Evolutionary conservation across 2,329 filamentous ascomycete genomes (phyloP).

Genomic region (Ceratocystis variospora): DNA sequence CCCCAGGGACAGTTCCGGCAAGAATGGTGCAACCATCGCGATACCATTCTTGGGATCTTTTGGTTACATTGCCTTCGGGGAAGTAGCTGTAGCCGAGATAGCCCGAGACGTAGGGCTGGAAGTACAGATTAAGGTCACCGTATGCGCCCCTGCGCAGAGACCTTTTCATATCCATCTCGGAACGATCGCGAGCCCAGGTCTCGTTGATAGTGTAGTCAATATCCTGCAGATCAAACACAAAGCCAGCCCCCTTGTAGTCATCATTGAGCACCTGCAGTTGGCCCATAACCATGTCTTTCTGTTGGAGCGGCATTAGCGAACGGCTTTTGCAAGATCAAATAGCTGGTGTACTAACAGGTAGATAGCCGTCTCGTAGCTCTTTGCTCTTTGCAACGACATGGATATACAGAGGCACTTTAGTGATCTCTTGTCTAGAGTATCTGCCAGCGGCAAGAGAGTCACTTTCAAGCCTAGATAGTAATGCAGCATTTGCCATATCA

Average conservation of each 20-base stretch:
- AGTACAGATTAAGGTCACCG: constrained; percentile 28
- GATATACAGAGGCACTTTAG: constrained; percentile 28
- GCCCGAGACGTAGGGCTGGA: constrained; percentile 27
- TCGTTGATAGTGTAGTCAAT: constrained; percentile 35
- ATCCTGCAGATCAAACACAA: constrained; percentile 33
- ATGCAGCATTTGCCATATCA: constrained; percentile 20
- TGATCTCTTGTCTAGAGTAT: constrained; percentile 20
- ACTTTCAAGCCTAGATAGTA: constrained; percentile 20
- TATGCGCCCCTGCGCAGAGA: constrained; percentile 35
- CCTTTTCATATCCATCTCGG: constrained; percentile 33
- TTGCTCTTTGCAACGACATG: constrained; percentile 27
- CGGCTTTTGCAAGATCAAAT: background rate
- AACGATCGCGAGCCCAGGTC: constrained; percentile 32
- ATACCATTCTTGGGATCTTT: constrained; percentile 26
- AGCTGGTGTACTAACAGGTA: constrained; percentile 25
- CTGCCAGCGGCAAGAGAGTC: constrained; percentile 19
- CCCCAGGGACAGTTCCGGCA: constrained; percentile 28
- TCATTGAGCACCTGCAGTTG: constrained; percentile 36
- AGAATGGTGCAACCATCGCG: constrained; percentile 31
- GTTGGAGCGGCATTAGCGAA: background rate
- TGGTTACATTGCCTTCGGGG: constrained; percentile 26
- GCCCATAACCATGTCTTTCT: constrained; percentile 27
- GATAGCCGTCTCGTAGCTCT: constrained; percentile 25
- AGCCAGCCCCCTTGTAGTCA: constrained; percentile 31
- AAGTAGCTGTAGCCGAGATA: constrained; percentile 36